Base-by-base conservation (phyloP, 495 filamentous ascomycete genomes). In the Talaromyces trachyspermus region DNA sequence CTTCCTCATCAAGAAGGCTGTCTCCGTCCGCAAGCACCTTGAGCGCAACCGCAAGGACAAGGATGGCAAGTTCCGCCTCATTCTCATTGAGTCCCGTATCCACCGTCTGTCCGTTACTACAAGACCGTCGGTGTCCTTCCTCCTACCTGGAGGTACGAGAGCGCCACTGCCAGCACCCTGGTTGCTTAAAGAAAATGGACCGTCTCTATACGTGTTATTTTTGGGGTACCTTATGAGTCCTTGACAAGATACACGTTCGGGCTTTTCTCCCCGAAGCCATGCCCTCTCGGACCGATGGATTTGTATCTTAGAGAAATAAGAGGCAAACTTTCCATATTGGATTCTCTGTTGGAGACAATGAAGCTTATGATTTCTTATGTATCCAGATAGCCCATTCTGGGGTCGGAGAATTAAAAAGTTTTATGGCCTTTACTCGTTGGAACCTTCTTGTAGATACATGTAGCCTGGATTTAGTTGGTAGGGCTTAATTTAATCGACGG, bases 31-130 rank as follows among this genome's bases (percentile, higher is more conserved):
- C 75, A 99, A 99, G 88, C 94, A 97, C 76, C 88, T 99, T 57
- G 90, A 97, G 80, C 85, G 88, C 73, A 99, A 99, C 82, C 89
- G 92, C 71, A 99, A 99, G 81, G 92, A 97, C 83, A 94, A 88
- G 76, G 92, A 97, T 79, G 84, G 81, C 80, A 98, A 98, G 80
- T 96, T 98, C 86, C 89, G 91, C 64, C 84, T 99, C 49, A 97
- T 99, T 86, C 85, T 99, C 52, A 90, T 99, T 76, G 92, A 99
- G 83, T 97, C 92, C 64, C 88, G 94, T 69, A 97, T 99, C 76
- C 94, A 96, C 82, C 89, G 90, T 76, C 83, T 96, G 52, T 90
- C 88, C 82, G 90, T 55, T 88, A 89, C 83, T 98, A 96, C 85
- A 98, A 96, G 85, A 85, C 91, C 63, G 90, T 95, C 70, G 90